A percentile compares a stretch with the other conserved stretches of the same genome.
Evolutionary conservation across 495 filamentous ascomycete species (phyloP).

Genomic region (Astrothelium subdiscretum): DNA sequence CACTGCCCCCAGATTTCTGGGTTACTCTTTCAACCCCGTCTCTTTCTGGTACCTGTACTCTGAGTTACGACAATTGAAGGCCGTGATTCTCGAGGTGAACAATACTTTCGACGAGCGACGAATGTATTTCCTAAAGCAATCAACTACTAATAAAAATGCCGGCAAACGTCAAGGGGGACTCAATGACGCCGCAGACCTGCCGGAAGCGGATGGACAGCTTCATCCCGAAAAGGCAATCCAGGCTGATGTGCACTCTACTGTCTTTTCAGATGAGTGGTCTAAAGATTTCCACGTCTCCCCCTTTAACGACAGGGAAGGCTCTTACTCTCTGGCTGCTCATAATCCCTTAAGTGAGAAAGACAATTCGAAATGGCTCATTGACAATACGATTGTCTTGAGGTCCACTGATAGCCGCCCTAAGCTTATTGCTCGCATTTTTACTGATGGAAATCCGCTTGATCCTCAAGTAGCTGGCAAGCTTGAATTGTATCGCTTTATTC

Average conservation of each 20-base stretch:
- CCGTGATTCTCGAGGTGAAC: slow-evolving; percentile 65
- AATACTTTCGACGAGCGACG: slow-evolving; percentile 67
- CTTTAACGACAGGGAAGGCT: slow-evolving; percentile 54
- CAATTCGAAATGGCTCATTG: slow-evolving; percentile 29
- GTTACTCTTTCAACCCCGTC: slow-evolving; percentile 64
- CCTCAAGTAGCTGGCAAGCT: slow-evolving; percentile 31
- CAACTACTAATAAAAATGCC: neutral
- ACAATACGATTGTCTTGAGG: slow-evolving; percentile 44
- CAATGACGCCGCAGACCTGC: neutral
- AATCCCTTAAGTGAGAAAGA: slow-evolving; percentile 40
- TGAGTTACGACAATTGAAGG: slow-evolving; percentile 41
- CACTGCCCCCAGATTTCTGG: slow-evolving; percentile 55
- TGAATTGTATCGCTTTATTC: slow-evolving; percentile 37
- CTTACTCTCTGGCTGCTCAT: slow-evolving; percentile 42
- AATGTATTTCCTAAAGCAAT: slow-evolving; percentile 39
- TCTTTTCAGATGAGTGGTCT: slow-evolving; percentile 40
- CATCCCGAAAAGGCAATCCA: slow-evolving; percentile 3
- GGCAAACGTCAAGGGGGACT: neutral
- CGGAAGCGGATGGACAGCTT: neutral
- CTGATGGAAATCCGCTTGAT: slow-evolving; percentile 37
- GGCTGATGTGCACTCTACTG: neutral
- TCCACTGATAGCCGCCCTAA: slow-evolving; percentile 46
- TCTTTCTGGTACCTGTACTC: slow-evolving; percentile 76
- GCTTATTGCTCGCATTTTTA: slow-evolving; percentile 41
- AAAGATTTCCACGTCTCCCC: slow-evolving; percentile 70